Base-by-base conservation (phyloP, 805 yeast genomes). In the Wickerhamomyces pijperi region DNA sequence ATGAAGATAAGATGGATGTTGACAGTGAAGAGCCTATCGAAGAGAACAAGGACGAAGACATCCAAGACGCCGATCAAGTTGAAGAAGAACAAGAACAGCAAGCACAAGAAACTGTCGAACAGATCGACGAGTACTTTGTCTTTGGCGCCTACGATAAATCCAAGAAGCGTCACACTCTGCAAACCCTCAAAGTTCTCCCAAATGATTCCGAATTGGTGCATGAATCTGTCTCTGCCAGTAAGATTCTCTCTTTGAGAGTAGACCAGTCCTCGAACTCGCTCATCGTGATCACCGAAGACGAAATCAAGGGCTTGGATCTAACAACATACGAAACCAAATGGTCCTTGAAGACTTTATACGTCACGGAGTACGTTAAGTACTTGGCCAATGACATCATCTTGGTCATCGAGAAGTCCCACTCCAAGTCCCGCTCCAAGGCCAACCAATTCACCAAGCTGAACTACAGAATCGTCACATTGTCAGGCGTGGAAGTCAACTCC, bases 401-500 rank as follows among this genome's bases (percentile, higher is more conserved):
- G 11, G 32, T 39, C 14, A 44, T 48, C 19, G 54, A 50, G 28
- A 36, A 40, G 15, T 38, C 42, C 11, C 3, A 17, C 1, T 42
- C 40, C 36, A 49, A 45, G 32, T 35, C 32, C 16, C 23, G 29
- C 4, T 25, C 29, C 4, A 25, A 13, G 29, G 12, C 29, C 29
- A 25, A 25, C 29, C 12, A 25, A 14, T n/a, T 17, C 5, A 31
- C 40, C 13, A 52, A 38, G 19, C 32, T 51, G 11, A 53, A 51
- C 34, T 51, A 45, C 38, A 49, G 44, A 36, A 35, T 54, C 3
- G 20, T 50, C 9, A 41, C 47, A 2, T 16, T 19, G 11, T 36
- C 41, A 16, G 54, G 55, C 6, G 41, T 41, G 8, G 58, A 54
- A 32, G 19, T 54, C 18, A 43, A 45, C 21, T 54, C 56, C 17